Base-by-base conservation (phyloP, 805 yeast genomes). In the Candida chilensis region DNA sequence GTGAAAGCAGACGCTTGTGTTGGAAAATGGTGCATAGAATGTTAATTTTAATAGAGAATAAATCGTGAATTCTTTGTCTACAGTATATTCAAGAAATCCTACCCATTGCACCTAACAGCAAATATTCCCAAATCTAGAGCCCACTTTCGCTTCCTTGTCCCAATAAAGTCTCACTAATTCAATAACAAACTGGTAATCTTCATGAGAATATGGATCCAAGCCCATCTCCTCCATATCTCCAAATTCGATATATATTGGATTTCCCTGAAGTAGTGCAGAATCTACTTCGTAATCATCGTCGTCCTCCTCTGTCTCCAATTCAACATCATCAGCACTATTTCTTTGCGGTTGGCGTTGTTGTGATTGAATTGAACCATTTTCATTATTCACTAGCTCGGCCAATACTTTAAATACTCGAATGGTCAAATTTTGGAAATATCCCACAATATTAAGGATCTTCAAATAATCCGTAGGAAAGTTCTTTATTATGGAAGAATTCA, bases 201-300 rank as follows among this genome's bases (percentile, higher is more conserved):
- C 45, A 1, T 40, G 16, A 15, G 71, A 60, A 37, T 67, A 59
- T 4, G 79, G 77, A 42, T 74, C 79, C 25, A 74, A 48, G 2
- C 81, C 80, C 75, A 74, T 68, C 34, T 71, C 75, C 16, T 56
- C 47, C 25, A 74, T 40, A 42, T 74, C 79, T 14, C 62, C 54
- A 9, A 54, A 54, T 20, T 59, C 64, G n/a, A 69, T 45, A 36
- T 47, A 42, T 7, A 22, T 22, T 8, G 6, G 7, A 15, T 22
- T n/a, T n/a, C 13, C 12, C 13, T 22, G n/a, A 10, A 52, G 24
- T 2, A 33, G 26, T 6, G 36, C 21, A n/a, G 33, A 39, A 16
- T 30, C 35, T 9, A 17, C 31, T 11, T 33, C 41, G 2, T 31
- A 36, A 15, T 22, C 35, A 6, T 29, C 32, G 5, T 37, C 37